Conservation (phyloP, 495 filamentous ascomycete species). For the Ascobolus immersus region DNA sequence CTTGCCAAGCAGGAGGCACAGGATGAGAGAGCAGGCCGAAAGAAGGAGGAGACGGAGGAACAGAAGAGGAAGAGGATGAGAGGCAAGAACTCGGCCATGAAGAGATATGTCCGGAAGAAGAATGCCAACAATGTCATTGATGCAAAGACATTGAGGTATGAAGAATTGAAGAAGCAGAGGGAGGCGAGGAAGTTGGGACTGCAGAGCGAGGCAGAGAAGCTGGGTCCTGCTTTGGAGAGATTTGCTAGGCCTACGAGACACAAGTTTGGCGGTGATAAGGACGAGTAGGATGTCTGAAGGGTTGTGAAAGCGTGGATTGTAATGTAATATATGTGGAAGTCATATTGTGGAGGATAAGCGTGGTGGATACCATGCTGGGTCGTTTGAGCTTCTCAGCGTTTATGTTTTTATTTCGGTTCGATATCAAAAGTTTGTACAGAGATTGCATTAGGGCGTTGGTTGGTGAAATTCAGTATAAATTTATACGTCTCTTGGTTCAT, state of each 20-base stretch:
- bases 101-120: conserved; percentile 75
- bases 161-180: conserved; percentile 32
- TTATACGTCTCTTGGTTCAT: no score
- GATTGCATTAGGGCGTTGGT: no score
- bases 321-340: no score
- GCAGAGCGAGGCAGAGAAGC: conserved; percentile 31
- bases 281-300: no score
- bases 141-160: conserved; percentile 46
- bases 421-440: no score
- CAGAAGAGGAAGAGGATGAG: conserved; percentile 42
- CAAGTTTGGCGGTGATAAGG: background rate
- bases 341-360: no score
- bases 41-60: conserved; percentile 2
- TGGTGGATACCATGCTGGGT: no score
- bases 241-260: conserved; percentile 24
- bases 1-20: conserved; percentile 48
- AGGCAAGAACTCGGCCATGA: conserved; percentile 74
- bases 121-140: conserved; percentile 75
- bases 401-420: no score
- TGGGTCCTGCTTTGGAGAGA: conserved; percentile 45
- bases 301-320: no score
- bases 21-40: conserved; percentile 30
- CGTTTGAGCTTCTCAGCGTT: no score
- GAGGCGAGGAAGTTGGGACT: conserved; percentile 37
- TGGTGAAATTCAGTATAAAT: no score